These are phyloP conservation scores for Guillardia theta DNA, from an alignment of 78 protist species.

Conservation along the genomic window DNA sequence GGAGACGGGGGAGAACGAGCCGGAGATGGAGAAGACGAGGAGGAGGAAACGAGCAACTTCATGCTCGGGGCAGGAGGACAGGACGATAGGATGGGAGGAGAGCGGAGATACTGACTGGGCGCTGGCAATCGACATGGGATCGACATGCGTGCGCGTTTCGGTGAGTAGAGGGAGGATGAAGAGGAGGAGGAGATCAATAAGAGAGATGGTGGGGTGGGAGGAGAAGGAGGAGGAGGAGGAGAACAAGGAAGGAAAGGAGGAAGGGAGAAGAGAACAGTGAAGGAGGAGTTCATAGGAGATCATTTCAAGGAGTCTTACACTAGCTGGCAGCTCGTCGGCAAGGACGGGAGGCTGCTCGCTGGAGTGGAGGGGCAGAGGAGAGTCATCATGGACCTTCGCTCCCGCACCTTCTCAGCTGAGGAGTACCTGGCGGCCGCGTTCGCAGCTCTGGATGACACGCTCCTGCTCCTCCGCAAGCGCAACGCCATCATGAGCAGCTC, in stretches of 20 bases:
- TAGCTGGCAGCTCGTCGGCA: neutral
- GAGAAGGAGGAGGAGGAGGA: too few species aligned
- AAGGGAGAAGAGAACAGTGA: too few species aligned
- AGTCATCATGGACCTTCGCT: neutral
- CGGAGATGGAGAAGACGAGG: neutral
- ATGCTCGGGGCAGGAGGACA: neutral
- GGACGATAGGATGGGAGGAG: neutral
- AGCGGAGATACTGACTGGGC: neutral
- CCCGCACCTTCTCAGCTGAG: neutral
- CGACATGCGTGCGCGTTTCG: neutral
- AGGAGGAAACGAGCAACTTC: too few species aligned
- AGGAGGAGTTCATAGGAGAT: too few species aligned
- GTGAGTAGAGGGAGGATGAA: too few species aligned
- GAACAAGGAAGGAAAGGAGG: too few species aligned
- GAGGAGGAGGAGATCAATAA: too few species aligned
- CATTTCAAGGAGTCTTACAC: too few species aligned
- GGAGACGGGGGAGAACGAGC: neutral
- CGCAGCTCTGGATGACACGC: neutral
- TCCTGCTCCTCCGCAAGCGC: neutral
- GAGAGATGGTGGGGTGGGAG: too few species aligned
- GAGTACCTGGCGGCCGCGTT: neutral
- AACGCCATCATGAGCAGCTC: neutral
- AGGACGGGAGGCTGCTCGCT: neutral
- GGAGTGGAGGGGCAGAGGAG: neutral
- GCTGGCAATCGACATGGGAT: neutral